These are phyloP conservation scores for Bryum argenteum DNA, from an alignment of 225 moss, liverwort and hornwort genomes.

Conservation along the genomic window DNA sequence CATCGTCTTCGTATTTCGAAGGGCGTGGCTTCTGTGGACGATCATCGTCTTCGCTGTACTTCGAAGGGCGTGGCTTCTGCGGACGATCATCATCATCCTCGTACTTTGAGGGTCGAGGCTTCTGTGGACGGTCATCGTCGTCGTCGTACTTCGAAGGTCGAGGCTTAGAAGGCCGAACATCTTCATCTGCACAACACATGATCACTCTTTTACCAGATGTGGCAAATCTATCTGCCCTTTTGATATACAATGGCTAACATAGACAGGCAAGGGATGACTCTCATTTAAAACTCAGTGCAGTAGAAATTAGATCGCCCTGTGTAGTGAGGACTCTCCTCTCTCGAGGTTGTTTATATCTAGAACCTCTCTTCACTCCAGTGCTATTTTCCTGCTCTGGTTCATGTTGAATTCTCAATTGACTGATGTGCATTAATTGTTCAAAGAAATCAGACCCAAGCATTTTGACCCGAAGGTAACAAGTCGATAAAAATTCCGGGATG, in stretches of 20 bases:
- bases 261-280: too few species aligned
- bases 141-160: conserved; percentile 35
- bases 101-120: conserved; percentile 13
- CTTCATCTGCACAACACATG: conserved; percentile 29
- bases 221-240: too few species aligned
- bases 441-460: too few species aligned
- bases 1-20: conserved; percentile 24
- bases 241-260: too few species aligned
- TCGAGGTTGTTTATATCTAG: too few species aligned
- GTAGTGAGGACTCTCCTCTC: too few species aligned
- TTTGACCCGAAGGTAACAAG: too few species aligned
- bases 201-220: too few species aligned
- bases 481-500: not conserved
- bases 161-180: conserved; percentile 34
- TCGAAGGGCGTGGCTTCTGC: conserved; percentile 18
- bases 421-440: too few species aligned
- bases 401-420: not conserved
- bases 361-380: too few species aligned
- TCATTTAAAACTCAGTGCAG: too few species aligned
- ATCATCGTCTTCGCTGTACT: conserved; percentile 19
- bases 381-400: not conserved
- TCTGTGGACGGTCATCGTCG: conserved; percentile 26
- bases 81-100: conserved; percentile 27
- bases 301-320: too few species aligned
- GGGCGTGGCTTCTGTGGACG: conserved; percentile 10